phyloP scores from a whole-genome alignment of 2,329 filamentous ascomycete species.

The Emmonsia crescens region DNA sequence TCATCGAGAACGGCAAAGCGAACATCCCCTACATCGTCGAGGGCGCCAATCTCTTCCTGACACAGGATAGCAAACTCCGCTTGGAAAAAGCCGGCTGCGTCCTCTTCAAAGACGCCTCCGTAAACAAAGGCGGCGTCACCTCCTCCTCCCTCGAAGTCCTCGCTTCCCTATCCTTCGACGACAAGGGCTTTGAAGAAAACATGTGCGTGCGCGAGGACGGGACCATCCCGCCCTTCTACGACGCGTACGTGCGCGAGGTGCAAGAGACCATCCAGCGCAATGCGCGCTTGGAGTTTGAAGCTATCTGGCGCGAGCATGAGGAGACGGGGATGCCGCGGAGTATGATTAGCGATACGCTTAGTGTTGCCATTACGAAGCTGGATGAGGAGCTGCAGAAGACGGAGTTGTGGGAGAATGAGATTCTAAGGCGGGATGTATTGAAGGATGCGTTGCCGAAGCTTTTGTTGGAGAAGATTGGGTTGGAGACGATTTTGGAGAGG shows the following conservation, averaged over 20 bases:
- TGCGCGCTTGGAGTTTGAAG: constrained; percentile 88
- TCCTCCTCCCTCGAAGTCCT: constrained; percentile 94
- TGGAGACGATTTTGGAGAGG: constrained; percentile 74
- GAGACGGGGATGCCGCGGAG: constrained; percentile 68
- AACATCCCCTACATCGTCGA: constrained; percentile 92
- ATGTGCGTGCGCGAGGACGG: constrained; percentile 82
- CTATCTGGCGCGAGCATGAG: constrained; percentile 92
- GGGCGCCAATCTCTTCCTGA: constrained; percentile 97
- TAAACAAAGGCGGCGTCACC: constrained; percentile 97
- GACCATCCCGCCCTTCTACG: constrained; percentile 78
- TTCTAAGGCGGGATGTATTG: constrained; percentile 66
- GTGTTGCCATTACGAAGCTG: constrained; percentile 84
- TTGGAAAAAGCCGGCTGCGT: constrained; percentile 92
- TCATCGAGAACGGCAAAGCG: constrained; percentile 83
- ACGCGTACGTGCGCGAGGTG: constrained; percentile 82
- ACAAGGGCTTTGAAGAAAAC: constrained; percentile 74
- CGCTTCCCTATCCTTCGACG: constrained; percentile 88
- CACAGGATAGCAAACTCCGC: constrained; percentile 91
- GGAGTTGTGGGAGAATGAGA: constrained; percentile 76
- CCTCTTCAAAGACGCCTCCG: constrained; percentile 93
- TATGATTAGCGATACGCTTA: constrained; percentile 83
- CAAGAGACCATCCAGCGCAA: constrained; percentile 87
- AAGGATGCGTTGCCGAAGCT: constrained; percentile 76
- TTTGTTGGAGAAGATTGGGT: constrained; percentile 76
- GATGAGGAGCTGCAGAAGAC: constrained; percentile 94